Base-by-base conservation (phyloP, 768 basidiomycete species). In the Suillus subluteus region DNA sequence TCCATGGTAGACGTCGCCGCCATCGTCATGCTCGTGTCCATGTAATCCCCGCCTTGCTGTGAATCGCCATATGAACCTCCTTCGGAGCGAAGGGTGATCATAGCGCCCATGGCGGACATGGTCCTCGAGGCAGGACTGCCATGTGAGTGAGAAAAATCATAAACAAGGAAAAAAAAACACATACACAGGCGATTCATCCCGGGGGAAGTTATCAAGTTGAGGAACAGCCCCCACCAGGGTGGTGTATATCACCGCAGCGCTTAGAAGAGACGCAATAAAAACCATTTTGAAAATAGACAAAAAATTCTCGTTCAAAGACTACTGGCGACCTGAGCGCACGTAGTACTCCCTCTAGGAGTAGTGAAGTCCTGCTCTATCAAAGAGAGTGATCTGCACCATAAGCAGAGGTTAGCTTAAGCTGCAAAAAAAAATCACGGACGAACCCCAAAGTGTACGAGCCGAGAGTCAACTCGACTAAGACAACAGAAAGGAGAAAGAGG, bases 391-490 rank as follows among this genome's bases (percentile, higher is more conserved):
- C 87, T 87, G 75, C n/a, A 23, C 56, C 50, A 41, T 40, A 54
- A 66, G 18, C 59, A 67, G 15, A 62, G 65, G 65, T 58, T 67
- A 68, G 52, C 56, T 61, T 35, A 23, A 41, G 58, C 66, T 48
- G 26, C 38, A 61, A 62, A n/a, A 56, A 61, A 54, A 58, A 55
- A 23, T 40, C 61, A 63, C 50, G 46, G 15, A 73, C 80, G 70
- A 66, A 85, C 86, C 86, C 83, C 81, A 81, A 79, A 72, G 66
- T 75, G 74, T 75, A 79, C 75, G 76, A 81, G 87, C 85, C 84
- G 87, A 87, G 81, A 81, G 80, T 87, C 90, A 84, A 89, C 85
- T 87, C 87, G 87, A 87, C 85, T 75, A 79, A 76, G 78, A 82
- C 79, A 76, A 79, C 72, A 73, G 68, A 73, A 70, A 70, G 66